Evolutionary conservation across 441 rosid genomes (phyloP), one percentile per base, ranked within the genome.

Genomic region (Melastoma candidum): DNA sequence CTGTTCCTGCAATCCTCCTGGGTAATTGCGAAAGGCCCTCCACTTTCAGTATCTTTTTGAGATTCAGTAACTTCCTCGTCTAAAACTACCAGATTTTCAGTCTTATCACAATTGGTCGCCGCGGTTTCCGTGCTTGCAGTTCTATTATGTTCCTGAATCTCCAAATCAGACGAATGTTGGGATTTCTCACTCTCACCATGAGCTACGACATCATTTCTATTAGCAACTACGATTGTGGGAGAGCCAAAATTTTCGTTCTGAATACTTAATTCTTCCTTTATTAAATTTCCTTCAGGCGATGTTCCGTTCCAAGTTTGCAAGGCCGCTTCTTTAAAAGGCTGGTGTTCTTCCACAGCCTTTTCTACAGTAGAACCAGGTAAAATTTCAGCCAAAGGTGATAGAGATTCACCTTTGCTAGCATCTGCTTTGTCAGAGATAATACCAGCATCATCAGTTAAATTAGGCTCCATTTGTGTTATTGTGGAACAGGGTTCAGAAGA

Each of bases 401-500:
- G 56, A 56, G 81, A 65, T 45, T 70, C 71, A 51, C 75, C 57
- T 58, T 76, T 51, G 26, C 46, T 41, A 47, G 26, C 53, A 61
- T 76, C 82, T 68, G 57, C 80, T 46, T 44, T 76, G 46, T 50
- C 67, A 41, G 75, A 56, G 57, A 64, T 53, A 66, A 55, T 57
- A 56, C 46, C 59, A 66, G 62, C 75, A 63, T 54, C 71, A 58
- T 53, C 72, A 54, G 77, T 79, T 71, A 72, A 67, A 73, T 53
- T 68, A 64, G 85, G 75, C 62, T 94, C 97, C 95, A 87, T 82
- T 64, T 73, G 75, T 67, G 81, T 80, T 67, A 78, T 71, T 27
- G 87, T 67, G 66, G 82, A 80, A 65, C 82, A 81, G 66, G 84
- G 77, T 80, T 87, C 85, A 75, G 77, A 82, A 65, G 79, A 75